Conservation (phyloP, 2,329 filamentous ascomycete species). For the Boeremia exigua region DNA sequence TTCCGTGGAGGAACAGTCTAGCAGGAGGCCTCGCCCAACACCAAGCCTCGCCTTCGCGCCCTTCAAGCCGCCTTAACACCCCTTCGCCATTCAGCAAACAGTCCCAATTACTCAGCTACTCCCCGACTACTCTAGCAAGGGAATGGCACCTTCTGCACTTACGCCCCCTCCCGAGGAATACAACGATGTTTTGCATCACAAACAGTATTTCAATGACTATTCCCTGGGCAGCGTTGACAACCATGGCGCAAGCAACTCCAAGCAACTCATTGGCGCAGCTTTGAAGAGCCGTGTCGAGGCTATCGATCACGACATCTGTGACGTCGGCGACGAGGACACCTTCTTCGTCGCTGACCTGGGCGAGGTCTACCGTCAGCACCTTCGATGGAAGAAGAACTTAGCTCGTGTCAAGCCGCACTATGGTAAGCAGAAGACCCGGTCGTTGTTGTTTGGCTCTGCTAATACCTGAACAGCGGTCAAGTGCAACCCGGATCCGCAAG, state of each 20-base stretch:
- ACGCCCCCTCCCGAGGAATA: slow-evolving; percentile 52
- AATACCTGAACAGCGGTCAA: slow-evolving; percentile 75
- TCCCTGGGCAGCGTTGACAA: slow-evolving; percentile 48
- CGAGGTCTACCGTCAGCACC: slow-evolving; percentile 97
- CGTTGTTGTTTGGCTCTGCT: slow-evolving; percentile 21
- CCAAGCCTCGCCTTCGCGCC: slow-evolving; percentile 87
- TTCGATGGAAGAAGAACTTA: slow-evolving; percentile 96
- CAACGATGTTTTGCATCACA: slow-evolving; percentile 49
- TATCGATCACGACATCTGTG: slow-evolving; percentile 87
- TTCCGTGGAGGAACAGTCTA: slow-evolving; percentile 95
- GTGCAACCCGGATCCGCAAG: slow-evolving; percentile 93
- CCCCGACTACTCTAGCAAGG: slow-evolving; percentile 53
- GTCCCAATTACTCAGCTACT: slow-evolving; percentile 18
- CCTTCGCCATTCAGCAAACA: slow-evolving; percentile 32
- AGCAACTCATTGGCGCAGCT: slow-evolving; percentile 84
- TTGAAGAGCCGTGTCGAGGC: slow-evolving; percentile 82
- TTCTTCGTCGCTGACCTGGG: slow-evolving; percentile 99
- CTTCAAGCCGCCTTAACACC: slow-evolving; percentile 93
- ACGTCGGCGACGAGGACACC: slow-evolving; percentile 91
- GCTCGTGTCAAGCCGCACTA: slow-evolving; percentile 95
- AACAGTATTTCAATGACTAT: slow-evolving; percentile 36
- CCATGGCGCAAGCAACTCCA: slow-evolving; percentile 63
- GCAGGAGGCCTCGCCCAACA: slow-evolving; percentile 92
- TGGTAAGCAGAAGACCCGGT: slow-evolving; percentile 63
- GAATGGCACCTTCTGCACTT: slow-evolving; percentile 75